phyloP scores from a whole-genome alignment of 2,329 filamentous ascomycete genomes.

The Fusarium incarnatum region DNA sequence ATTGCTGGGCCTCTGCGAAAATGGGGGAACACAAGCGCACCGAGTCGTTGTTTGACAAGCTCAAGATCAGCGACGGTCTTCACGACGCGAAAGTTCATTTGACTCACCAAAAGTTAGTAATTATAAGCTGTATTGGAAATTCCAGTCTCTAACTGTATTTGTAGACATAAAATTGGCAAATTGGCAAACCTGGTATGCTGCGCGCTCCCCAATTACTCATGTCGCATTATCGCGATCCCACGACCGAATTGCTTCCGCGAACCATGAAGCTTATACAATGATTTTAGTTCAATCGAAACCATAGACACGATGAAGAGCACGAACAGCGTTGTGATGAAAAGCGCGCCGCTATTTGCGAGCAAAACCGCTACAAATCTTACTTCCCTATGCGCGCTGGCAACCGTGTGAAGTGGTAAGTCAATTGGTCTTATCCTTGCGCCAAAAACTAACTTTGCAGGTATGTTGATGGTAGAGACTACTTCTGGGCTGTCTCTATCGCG shows the following conservation, averaged over 20 bases:
- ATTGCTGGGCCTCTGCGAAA: constrained; percentile 33
- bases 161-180: constrained; percentile 69
- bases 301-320: constrained; percentile 94
- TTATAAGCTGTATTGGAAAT: neutral
- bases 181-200: constrained; percentile 67
- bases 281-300: constrained; percentile 79
- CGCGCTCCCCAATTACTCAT: neutral
- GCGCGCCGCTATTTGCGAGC: constrained; percentile 75
- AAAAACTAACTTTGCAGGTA: neutral
- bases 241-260: neutral
- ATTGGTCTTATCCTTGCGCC: neutral
- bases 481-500: constrained; percentile 90
- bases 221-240: neutral
- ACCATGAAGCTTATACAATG: neutral
- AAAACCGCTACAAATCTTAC: constrained; percentile 88
- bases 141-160: constrained; percentile 1
- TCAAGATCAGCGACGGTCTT: constrained; percentile 65
- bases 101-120: constrained; percentile 67
- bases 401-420: constrained; percentile 86
- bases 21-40: constrained; percentile 46
- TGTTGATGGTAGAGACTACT: constrained; percentile 94
- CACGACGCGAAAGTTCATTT: constrained; percentile 68
- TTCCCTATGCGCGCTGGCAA: constrained; percentile 89
- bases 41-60: constrained; percentile 55
- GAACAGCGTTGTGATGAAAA: constrained; percentile 87